A percentile compares a stretch with the other conserved stretches of the same genome.
These are phyloP conservation scores for carrot (Daucus carota) DNA, from an alignment of 129 eudicot species.

Conservation along the genomic window DH1_v3.0 NC_030387.2:20388501-20389000, in stretches of 20 bases:
- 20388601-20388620: too few species aligned
- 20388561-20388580: neutral
- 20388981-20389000: slow-evolving; percentile 65
- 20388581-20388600: too few species aligned
- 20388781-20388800: neutral
- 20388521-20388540: neutral
- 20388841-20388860: neutral
- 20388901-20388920: neutral
- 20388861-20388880: neutral
- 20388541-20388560: neutral
- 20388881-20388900: neutral
- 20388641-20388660: too few species aligned
- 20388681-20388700: neutral
- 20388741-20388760: neutral
- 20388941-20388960: slow-evolving; percentile 37
- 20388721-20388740: neutral
- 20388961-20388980: slow-evolving; percentile 58
- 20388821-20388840: too few species aligned
- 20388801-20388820: neutral
- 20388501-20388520: slow-evolving; percentile 3
- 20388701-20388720: neutral
- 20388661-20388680: too few species aligned
- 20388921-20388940: slow-evolving; percentile 35
- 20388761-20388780: neutral
- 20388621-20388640: too few species aligned